Evolutionary conservation across 805 yeast genomes (phyloP), one percentile per base, ranked within the genome.

Genomic region (Candida sonorensis): DNA sequence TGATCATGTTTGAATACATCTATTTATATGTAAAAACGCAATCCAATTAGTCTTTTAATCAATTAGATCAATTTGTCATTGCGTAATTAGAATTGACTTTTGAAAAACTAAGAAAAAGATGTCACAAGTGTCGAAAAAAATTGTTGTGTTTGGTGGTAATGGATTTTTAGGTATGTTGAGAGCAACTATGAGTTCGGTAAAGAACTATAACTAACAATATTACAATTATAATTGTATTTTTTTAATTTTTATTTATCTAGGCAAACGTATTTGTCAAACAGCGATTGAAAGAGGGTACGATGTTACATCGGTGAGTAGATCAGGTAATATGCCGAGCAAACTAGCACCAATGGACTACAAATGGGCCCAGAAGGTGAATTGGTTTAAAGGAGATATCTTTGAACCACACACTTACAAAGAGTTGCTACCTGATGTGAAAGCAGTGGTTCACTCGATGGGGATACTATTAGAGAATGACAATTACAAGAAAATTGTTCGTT

Each of bases 361-460:
- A 4, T 78, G 86, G 84, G 64, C 73, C 3, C 46, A 61, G 2
- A 59, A 75, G 41, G 86, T 82, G 7, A 51, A 69, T 4, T 82
- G 94, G 90, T 60, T 61, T 23, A 51, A 64, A 32, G 94, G 81
- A 2, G 75, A 86, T 48, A 65, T 85, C 0, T 80, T 85, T 50
- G 57, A 77, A 15, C 81, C 87, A 1, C 55, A 64, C 1, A 62
- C 81, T 0, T 84, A 84, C 48, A 43, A 49, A 13, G 53, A 62
- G 3, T 54, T 66, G 19, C 48, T 86, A 15, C 38, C 48, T 22
- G 66, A 67, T 23, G 71, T 77, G 1, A 63, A 69, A 29, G 75
- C 81, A 2, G 90, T 87, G 2, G 90, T 88, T 10, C 95, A 87
- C 52, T 71, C 92, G 0, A 64, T 87, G 33, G 97, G 97, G 0